Base-by-base conservation (phyloP, 495 filamentous ascomycete species). In the Sphaerosporella brunnea region DNA sequence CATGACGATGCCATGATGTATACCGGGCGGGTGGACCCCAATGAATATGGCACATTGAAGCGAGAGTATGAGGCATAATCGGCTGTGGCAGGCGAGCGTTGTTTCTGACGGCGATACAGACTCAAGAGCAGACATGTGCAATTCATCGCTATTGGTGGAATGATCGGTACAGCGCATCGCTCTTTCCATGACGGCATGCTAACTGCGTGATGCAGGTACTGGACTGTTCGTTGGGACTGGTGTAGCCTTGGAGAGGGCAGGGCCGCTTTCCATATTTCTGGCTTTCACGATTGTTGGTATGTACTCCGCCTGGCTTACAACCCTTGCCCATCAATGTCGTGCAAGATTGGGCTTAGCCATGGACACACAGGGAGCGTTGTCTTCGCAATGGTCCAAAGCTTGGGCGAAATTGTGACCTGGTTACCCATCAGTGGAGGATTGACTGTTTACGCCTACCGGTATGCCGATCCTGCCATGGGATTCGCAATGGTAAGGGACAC, bases 401-500 rank as follows among this genome's bases (percentile, higher is more conserved):
- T 73, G 21, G 77, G 77, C 36, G 78, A 82, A 57, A 72, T 71
- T 57, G 72, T 75, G 49, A 72, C 78, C 47, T 80, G 72, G 70
- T 68, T 82, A 42, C 73, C 79, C 7, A 62, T 68, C 58, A 67
- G 66, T 45, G 70, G 71, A 52, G 64, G 63, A 36, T 71, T 74
- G 55, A 67, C 69, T 2, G 65, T 79, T 19, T 84, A 84, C 49
- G 80, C 80, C 30, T 66, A 80, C 34, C 77, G 80, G 30, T 78
- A 83, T 55, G 74, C 82, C 51, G 79, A 84, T 49, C 79, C 79
- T 4, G 79, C 78, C 55, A 66, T 88, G 55, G 82, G 82, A 24
- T 84, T 85, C 53, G 77, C 82, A 25, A 75, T 77, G 52, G 82
- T 82, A 20, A 24, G 41, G 41, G 28, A 44, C 18, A 24, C 20